Evolutionary conservation across 1,284 basidiomycete genomes (phyloP), one percentile per base, ranked within the genome.

Genomic region (Pseudozyma hubeiensis): DNA sequence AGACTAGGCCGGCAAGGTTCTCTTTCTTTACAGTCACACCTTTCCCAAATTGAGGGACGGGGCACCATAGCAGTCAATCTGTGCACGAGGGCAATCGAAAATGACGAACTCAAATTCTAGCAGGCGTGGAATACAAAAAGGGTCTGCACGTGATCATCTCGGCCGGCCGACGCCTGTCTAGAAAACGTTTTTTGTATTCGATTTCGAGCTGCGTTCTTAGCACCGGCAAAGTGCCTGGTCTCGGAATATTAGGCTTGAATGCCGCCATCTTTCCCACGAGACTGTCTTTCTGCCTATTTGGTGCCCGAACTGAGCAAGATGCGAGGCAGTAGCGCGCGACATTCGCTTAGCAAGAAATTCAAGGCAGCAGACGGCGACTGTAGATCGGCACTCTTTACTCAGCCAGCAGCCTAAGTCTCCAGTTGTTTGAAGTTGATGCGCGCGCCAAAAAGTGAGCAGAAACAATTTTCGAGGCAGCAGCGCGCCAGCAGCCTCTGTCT

Each of bases 191-290:
- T 10, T 50, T 56, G 35, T 54, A 39, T 37, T 39, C 30, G 8
- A 37, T 1, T 8, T 31, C 30, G 24, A 17, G 44, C 17, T 50
- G 16, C 9, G 16, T 14, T 17, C 8, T 8, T 2, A 11, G 19
- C 35, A 47, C 53, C 17, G 29, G 45, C 31, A 4, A 11, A 3
- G 7, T 6, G 30, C 33, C 30, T 5, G 4, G 13, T 30, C 43
- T 48, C 49, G 40, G 33, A 39, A 53, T 35, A 41, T 34, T 3
- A 53, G 53, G 44, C 40, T 43, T 33, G 44, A 48, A 64, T 60
- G 55, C 64, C 54, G 69, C 69, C 56, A 72, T 59, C 55, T 48
- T 17, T 35, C 34, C 9, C 60, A 40, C 56, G 57, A 52, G 33
- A 14, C 35, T 9, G 9, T 37, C 35, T 37, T 24, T 24, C 24